phyloP scores from a whole-genome alignment of 176 grass and related monocot genomes.

The Areca catechu region DNA sequence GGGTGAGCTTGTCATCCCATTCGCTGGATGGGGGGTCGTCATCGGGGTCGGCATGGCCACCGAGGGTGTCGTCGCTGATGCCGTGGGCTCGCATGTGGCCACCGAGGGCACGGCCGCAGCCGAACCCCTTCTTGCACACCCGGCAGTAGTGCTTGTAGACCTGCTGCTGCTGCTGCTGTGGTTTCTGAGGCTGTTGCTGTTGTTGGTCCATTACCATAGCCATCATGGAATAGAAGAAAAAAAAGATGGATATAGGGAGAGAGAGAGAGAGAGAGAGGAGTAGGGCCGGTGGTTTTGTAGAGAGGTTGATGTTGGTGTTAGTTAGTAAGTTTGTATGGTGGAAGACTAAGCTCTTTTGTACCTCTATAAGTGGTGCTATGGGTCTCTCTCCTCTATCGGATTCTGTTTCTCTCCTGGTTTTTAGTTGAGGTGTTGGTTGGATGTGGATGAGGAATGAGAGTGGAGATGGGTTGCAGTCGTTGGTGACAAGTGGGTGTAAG shows the following conservation, averaged over 20 bases:
- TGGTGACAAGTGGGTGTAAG: slow-evolving; percentile 8
- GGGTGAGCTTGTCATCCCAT: slow-evolving; percentile 11
- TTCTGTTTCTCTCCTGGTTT: background rate
- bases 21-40: slow-evolving; percentile 19
- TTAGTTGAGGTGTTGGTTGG: slow-evolving; percentile 8
- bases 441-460: slow-evolving; percentile 6
- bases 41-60: background rate
- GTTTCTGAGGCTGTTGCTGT: slow-evolving; percentile 14
- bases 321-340: slow-evolving; percentile 15
- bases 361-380: too few species aligned
- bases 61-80: slow-evolving; percentile 31
- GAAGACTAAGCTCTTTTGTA: slow-evolving; percentile 8
- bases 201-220: slow-evolving; percentile 47
- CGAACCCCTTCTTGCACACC: slow-evolving; percentile 78
- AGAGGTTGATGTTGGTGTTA: background rate
- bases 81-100: slow-evolving; percentile 88
- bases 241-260: background rate
- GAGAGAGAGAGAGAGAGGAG: background rate
- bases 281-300: slow-evolving; percentile 2
- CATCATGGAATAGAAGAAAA: slow-evolving; percentile 5
- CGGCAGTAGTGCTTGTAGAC: slow-evolving; percentile 70
- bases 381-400: background rate
- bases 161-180: slow-evolving; percentile 11
- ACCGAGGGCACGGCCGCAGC: slow-evolving; percentile 68
- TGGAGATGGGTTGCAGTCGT: slow-evolving; percentile 10